A percentile compares a stretch with the other conserved stretches of the same genome.
phyloP scores from a whole-genome alignment of 768 basidiomycete genomes.

The Pleurotus salmoneostramineus region DNA sequence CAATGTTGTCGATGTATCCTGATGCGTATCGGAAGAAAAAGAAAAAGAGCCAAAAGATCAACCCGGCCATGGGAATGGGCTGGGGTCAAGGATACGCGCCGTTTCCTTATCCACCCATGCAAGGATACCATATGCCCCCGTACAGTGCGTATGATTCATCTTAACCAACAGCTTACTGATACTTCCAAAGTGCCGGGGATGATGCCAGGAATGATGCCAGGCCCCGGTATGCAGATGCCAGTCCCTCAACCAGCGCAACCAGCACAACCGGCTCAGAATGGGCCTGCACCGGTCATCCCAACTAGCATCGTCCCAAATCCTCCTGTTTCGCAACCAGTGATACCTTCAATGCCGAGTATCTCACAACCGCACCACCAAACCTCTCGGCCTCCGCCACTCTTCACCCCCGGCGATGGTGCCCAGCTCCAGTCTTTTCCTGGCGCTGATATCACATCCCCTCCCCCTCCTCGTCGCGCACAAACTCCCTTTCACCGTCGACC shows the following conservation, averaged over 20 bases:
- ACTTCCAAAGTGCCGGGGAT: background rate
- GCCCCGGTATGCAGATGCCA: slow-evolving; percentile 1
- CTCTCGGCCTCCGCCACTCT: background rate
- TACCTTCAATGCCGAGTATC: background rate
- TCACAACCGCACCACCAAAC: background rate
- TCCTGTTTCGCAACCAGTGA: background rate
- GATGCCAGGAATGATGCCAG: slow-evolving; percentile 2
- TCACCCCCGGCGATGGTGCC: slow-evolving; percentile 1
- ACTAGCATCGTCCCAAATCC: background rate
- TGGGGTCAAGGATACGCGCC: slow-evolving; percentile 4
- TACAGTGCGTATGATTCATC: background rate
- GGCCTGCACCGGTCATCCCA: background rate
- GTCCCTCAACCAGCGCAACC: background rate
- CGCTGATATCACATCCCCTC: background rate
- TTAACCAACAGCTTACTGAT: background rate
- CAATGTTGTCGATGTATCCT: background rate
- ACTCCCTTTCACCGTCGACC: background rate
- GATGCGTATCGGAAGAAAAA: slow-evolving; percentile 1
- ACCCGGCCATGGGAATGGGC: background rate
- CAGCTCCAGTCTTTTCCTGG: slow-evolving; percentile 2
- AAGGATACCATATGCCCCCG: slow-evolving; percentile 3
- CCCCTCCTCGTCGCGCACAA: background rate
- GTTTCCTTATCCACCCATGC: background rate
- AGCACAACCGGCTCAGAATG: background rate
- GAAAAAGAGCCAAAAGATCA: slow-evolving; percentile 2